Evolutionary conservation across 352 stramenopile genomes (phyloP).

Genomic region (Phytophthora pinifolia): DNA sequence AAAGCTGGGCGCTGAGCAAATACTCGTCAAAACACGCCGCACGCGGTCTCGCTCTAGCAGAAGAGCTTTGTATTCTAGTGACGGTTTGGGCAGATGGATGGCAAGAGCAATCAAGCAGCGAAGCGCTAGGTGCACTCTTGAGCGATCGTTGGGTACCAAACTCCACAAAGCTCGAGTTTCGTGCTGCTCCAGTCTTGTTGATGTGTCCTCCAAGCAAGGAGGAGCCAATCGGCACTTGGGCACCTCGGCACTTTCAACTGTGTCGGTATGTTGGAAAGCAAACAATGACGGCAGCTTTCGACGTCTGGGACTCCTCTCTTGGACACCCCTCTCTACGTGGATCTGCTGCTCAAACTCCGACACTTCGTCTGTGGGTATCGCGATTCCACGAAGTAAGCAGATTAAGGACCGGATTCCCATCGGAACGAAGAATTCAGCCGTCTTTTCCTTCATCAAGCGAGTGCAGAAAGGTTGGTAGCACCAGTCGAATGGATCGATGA

Average conservation of each 20-base stretch:
- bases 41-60: constrained; percentile 10
- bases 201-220: constrained; percentile 7
- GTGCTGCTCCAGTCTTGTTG: not conserved
- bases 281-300: constrained; percentile 44
- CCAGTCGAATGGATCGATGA: constrained; percentile 68
- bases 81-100: constrained; percentile 34
- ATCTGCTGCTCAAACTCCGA: constrained; percentile 36
- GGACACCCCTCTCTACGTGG: not conserved
- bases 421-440: constrained; percentile 38
- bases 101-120: constrained; percentile 36
- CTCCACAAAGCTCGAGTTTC: constrained; percentile 21
- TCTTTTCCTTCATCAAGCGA: constrained; percentile 23
- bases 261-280: constrained; percentile 22
- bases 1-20: not conserved
- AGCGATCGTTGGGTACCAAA: constrained; percentile 9
- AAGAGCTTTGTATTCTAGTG: constrained; percentile 36
- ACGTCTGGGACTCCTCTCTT: constrained; percentile 1
- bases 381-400: constrained; percentile 33
- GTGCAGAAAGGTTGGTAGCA: constrained; percentile 37
- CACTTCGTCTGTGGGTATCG: constrained; percentile 50
- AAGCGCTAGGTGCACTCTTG: constrained; percentile 37
- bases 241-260: not conserved
- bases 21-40: not conserved
- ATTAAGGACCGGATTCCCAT: constrained; percentile 39
- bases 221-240: constrained; percentile 2